Base-by-base conservation (phyloP, 305 asterid species). In the Coffea humblotiana region DNA sequence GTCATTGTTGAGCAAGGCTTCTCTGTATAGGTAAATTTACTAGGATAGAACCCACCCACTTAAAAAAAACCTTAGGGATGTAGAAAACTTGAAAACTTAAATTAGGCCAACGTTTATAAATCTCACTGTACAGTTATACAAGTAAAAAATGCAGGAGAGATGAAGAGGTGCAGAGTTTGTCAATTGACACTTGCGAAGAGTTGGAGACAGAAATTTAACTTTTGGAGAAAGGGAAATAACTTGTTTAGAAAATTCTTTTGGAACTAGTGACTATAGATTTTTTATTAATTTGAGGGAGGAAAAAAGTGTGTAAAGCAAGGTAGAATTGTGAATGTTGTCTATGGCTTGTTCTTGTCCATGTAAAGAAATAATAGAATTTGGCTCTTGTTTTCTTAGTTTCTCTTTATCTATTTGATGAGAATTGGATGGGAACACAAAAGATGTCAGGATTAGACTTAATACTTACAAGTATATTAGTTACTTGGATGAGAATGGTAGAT, bases 401-500 rank as follows among this genome's bases (percentile, higher is more conserved):
- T 47, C 12, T 35, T 37, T 29, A 47, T 64, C 23, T 25, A 13
- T 4, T 27, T 47, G 43, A 77, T 27, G 69, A 75, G 72, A 76
- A n/a, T 37, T 61, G 71, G 71, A 18, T 52, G 64, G 67, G 43
- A 43, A 61, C 2, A 13, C 8, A 18, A 58, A n/a, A 3, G 37
- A 48, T 16, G 15, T 37, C 25, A 48, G 23, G 3, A 15, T 3
- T 71, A 3, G 6, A 72, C 9, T 48, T 6, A n/a, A 25, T 14
- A 47, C 19, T 13, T 9, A 19, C 74, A 18, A 8, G 51, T 0
- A 43, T 43, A 37, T n/a, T 47, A 15, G 54, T 70, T 18, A 6
- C 66, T 43, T 60, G 71, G 70, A 19, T 32, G 58, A 73, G 77
- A 54, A 56, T 29, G 23, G 19, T 70, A 43, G 75, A 43, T 74